Base-by-base conservation (phyloP, 352 stramenopile species). In the Blastocystis sp. region DNA sequence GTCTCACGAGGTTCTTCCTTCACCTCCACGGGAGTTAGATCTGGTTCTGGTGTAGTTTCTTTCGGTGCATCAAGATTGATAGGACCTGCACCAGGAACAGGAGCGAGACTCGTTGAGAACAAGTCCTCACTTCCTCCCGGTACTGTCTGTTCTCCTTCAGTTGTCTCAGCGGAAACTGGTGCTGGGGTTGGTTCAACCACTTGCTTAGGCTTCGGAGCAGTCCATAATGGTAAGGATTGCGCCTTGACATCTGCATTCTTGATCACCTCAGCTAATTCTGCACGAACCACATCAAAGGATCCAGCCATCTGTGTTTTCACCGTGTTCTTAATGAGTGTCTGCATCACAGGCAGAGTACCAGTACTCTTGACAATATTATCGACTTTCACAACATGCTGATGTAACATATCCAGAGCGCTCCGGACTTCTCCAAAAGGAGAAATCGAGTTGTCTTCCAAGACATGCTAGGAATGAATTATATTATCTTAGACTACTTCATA, bases 291-390 rank as follows among this genome's bases (percentile, higher is more conserved):
- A 56, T 77, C 64, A 48, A 77, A 77, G 37, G 64, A 77, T 19
- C 64, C 64, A 42, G 64, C 64, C 64, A 77, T 77, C 64, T 77
- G 64, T 9, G 64, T 77, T 19, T 77, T 77, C 7, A 77, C 64
- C 22, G 37, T 56, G 33, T 56, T 77, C 33, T 56, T 51, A 35
- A 77, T n/a, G 0, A 56, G 0, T 17, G 64, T 56, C 64, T 77
- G n/a, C 64, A 77, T 77, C 30, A 48, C 24, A n/a, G 64, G 33
- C 7, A 77, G 17, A 42, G 54, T 19, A 19, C 37, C 64, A n/a
- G 64, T 77, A 56, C 24, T 56, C 64, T 17, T 51, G 64, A 77
- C 64, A 48, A 77, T 77, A 30, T 77, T 77, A 48, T 77, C 64
- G 22, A 77, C 64, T 11, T 56, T 51, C 33, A 77, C 30, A 2